Conservation (phyloP, 768 basidiomycete genomes). For the Mrakia gelida region DNA sequence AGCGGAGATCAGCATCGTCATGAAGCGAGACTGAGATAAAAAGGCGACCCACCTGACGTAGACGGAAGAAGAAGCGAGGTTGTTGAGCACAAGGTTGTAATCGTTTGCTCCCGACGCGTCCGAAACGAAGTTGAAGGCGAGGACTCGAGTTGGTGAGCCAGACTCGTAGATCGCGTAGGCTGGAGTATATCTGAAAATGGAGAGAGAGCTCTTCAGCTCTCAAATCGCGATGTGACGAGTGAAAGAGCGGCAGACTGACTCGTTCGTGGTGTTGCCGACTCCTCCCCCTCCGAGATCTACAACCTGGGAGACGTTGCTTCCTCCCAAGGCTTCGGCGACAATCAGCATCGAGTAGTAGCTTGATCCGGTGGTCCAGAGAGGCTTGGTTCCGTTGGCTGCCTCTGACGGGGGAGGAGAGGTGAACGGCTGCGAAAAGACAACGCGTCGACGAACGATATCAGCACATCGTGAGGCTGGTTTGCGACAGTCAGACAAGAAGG, state of each 20-base stretch:
- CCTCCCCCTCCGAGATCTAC: conserved; percentile 56
- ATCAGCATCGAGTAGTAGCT: conserved; percentile 56
- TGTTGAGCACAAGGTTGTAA: conserved; percentile 42
- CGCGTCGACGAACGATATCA: no score
- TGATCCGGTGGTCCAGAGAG: conserved; percentile 68
- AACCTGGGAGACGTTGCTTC: conserved; percentile 59
- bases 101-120: conserved; percentile 58
- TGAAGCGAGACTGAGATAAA: no score
- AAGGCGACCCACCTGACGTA: no score
- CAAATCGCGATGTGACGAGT: background rate
- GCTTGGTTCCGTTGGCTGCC: conserved; percentile 49
- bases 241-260: background rate
- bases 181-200: conserved; percentile 50
- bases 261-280: conserved; percentile 1
- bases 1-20: no score
- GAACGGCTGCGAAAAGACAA: conserved; percentile 44
- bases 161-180: conserved; percentile 71
- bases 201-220: conserved; percentile 44
- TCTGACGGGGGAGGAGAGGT: conserved; percentile 55
- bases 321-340: conserved; percentile 64
- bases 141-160: conserved; percentile 57
- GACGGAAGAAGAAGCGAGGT: no score
- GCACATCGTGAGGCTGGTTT: no score
- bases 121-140: conserved; percentile 67
- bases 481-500: no score